Evolutionary conservation across 495 filamentous ascomycete species (phyloP), one percentile per base, ranked within the genome.

Genomic region (Halenospora varia): DNA sequence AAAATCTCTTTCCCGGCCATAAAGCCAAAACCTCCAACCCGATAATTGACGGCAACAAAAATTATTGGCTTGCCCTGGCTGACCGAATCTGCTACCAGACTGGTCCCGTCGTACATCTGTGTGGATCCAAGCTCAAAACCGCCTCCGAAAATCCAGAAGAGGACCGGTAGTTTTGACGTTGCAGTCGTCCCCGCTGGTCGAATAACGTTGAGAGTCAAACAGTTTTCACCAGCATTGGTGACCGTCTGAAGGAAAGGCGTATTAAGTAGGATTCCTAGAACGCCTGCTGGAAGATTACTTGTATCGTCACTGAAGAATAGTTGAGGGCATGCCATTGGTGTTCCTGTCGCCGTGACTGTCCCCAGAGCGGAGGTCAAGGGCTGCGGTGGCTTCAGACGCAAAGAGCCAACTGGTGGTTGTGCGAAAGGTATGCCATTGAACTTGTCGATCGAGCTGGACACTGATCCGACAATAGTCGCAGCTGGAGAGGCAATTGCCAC

Each of bases 341-440:
- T 65, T 0, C 70, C 68, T 2, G 74, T 80, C 0, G 81, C 81
- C 25, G 68, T 25, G 17, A 82, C 52, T 3, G 67, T 75, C 0
- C 77, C 81, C 24, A 56, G 66, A 3, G 74, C 63, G 1, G 71
- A 60, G 48, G 79, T 72, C 0, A 87, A 55, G 0, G 79, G 64
- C 66, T 82, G 78, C 0, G 86, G 83, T 17, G 77, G 69, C 47
- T 80, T 80, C 62, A 89, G 79, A 3, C 86, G 76, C 41, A 84
- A 75, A 2, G 75, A 62, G 0, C 78, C 82, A 1, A 77, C 75
- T 0, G 86, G 85, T 3, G 79, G 75, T 55, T 85, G 75, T 4
- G 85, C 85, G 62, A 82, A 88, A 0, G 86, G 86, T 10, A 89
- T 79, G 1, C 82, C 84, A 51, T 84, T 81, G 64, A 87, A 88